phyloP scores from a whole-genome alignment of 768 basidiomycete genomes.

The Exsudoporus frostii region DNA sequence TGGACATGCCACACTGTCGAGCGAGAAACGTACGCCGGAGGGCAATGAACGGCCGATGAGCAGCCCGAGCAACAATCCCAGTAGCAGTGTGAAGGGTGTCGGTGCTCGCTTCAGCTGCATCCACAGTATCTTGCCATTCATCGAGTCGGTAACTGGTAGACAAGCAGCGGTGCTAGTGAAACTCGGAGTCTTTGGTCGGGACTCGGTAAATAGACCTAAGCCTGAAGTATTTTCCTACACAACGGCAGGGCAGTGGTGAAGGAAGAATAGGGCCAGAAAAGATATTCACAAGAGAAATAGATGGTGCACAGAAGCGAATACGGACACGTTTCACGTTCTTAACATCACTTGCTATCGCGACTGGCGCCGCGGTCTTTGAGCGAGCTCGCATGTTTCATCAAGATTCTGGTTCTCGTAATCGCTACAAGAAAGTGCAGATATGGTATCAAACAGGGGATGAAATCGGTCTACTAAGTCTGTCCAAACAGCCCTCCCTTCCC shows the following conservation, averaged over 20 bases:
- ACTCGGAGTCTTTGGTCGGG: background rate
- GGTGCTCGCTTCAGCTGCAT: slow-evolving; percentile 45
- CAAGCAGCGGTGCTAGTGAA: background rate
- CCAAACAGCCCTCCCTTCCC: background rate
- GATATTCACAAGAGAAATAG: background rate
- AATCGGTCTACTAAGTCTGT: background rate
- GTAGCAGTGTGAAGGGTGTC: slow-evolving; percentile 50
- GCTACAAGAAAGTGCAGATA: background rate
- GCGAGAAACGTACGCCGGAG: slow-evolving; percentile 25
- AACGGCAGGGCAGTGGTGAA: background rate
- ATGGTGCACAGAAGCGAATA: background rate
- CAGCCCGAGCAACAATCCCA: slow-evolving; percentile 63
- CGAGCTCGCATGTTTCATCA: background rate
- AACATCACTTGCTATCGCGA: background rate
- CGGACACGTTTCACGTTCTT: background rate
- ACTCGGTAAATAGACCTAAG: background rate
- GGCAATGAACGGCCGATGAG: slow-evolving; percentile 52
- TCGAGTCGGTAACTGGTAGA: slow-evolving; percentile 8
- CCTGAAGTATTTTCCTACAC: background rate
- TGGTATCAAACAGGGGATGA: background rate
- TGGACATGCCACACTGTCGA: background rate
- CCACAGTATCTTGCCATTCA: slow-evolving; percentile 29
- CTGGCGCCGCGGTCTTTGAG: background rate
- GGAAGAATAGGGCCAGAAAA: background rate
- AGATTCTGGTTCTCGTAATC: background rate